A percentile compares a stretch with the other conserved stretches of the same genome.
Evolutionary conservation across 2,329 filamentous ascomycete genomes (phyloP).

Genomic region (Monosporascus sp.): DNA sequence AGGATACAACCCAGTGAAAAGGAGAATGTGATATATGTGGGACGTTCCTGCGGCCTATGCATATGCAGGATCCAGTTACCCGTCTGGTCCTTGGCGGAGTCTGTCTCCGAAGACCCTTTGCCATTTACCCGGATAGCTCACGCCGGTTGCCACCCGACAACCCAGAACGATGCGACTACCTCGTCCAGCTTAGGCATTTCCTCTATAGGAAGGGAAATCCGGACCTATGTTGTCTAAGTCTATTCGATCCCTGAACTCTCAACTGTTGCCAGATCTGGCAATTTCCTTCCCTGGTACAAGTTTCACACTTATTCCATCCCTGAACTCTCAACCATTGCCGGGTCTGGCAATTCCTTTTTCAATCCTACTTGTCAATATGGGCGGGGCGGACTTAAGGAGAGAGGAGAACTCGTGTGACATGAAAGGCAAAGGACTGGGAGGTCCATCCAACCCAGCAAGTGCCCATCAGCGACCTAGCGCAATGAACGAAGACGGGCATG

Average conservation of each 20-base stretch:
- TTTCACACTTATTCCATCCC: background rate
- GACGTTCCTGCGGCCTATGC: background rate
- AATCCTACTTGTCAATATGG: background rate
- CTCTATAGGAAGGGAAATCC: background rate
- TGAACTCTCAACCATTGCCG: background rate
- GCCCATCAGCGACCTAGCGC: background rate
- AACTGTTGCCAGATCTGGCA: background rate
- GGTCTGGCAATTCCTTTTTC: background rate
- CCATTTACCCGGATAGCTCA: conserved; percentile 19
- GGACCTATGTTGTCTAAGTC: background rate
- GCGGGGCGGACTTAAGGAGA: background rate
- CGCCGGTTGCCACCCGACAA: background rate
- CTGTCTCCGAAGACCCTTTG: conserved; percentile 15
- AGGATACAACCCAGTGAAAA: too few species aligned
- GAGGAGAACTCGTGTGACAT: background rate
- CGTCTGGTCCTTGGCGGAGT: conserved; percentile 17
- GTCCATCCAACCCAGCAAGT: background rate
- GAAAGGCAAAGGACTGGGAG: background rate
- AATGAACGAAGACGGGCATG: background rate
- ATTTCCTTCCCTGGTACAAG: background rate
- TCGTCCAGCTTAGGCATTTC: background rate
- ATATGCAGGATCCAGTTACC: conserved; percentile 4
- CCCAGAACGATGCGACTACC: background rate
- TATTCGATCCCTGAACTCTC: background rate
- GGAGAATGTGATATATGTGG: background rate